These are phyloP conservation scores for Populus alba DNA, from an alignment of 345 rosid genomes.

Conservation along the genomic window DNA sequence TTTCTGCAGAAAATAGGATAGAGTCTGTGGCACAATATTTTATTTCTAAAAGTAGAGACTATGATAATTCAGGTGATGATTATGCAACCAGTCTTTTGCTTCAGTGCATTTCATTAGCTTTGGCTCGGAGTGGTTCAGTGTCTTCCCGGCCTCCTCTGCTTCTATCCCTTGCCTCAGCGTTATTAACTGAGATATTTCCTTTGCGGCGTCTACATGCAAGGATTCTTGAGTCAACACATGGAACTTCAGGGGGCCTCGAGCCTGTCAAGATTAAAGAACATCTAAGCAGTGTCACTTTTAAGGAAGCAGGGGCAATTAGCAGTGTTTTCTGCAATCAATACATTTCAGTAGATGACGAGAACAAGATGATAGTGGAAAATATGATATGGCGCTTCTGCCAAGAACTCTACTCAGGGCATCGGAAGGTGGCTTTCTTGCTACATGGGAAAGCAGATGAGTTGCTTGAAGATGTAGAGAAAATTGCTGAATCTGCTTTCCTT, in stretches of 20 bases:
- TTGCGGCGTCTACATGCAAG: constrained; percentile 43
- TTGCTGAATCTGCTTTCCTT: constrained; percentile 87
- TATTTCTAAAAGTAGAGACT: constrained; percentile 35
- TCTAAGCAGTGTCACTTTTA: constrained; percentile 52
- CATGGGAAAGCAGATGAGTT: constrained; percentile 49
- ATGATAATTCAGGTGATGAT: constrained; percentile 24
- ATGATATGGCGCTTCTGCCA: constrained; percentile 74
- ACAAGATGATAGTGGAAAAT: constrained; percentile 56
- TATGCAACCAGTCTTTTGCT: constrained; percentile 38
- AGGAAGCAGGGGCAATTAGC: constrained; percentile 75
- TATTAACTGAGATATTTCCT: constrained; percentile 72
- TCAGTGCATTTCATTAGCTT: constrained; percentile 62
- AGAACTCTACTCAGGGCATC: constrained; percentile 68
- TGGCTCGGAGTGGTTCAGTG: constrained; percentile 71
- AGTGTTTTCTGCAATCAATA: constrained; percentile 81
- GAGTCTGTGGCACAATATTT: constrained; percentile 46
- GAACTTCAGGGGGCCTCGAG: constrained; percentile 27
- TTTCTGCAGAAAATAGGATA: constrained; percentile 54
- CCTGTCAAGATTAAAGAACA: constrained; percentile 49
- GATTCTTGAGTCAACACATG: constrained; percentile 33
- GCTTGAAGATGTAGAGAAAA: constrained; percentile 66
- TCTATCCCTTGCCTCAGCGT: constrained; percentile 61
- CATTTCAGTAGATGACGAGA: constrained; percentile 56
- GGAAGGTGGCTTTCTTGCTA: constrained; percentile 60
- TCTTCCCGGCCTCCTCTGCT: constrained; percentile 53